Evolutionary conservation across 345 rosid genomes (phyloP).

Genomic region (Melaleuca quinquenervia): DNA sequence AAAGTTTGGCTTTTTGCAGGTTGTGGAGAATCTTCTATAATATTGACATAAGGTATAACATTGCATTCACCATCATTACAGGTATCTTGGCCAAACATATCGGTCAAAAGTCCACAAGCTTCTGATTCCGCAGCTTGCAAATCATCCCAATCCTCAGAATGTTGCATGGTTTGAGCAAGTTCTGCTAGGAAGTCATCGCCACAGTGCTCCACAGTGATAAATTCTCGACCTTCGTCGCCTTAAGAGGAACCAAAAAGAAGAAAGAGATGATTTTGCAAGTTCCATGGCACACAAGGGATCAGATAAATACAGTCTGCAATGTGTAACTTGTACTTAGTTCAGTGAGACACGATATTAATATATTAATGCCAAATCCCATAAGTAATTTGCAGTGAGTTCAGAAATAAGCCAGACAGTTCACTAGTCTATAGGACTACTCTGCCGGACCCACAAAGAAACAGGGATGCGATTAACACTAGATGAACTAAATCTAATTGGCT

Average conservation of each 20-base stretch:
- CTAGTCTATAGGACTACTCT: background rate
- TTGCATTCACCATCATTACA: background rate
- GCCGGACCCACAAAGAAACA: background rate
- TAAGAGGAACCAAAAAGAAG: background rate
- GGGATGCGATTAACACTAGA: background rate
- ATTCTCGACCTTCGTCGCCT: constrained; percentile 82
- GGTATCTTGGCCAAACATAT: constrained; percentile 32
- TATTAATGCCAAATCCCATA: background rate
- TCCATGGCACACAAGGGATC: background rate
- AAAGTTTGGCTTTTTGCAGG: constrained; percentile 17
- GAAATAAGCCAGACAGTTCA: background rate
- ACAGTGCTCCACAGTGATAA: constrained; percentile 67
- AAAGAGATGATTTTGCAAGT: background rate
- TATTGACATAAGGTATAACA: constrained; percentile 14
- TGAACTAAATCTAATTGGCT: background rate
- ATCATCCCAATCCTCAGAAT: constrained; percentile 89
- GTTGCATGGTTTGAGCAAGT: constrained; percentile 64
- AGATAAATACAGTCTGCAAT: background rate
- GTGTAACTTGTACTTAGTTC: background rate
- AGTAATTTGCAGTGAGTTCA: background rate
- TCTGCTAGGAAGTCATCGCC: constrained; percentile 84
- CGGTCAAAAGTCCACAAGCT: constrained; percentile 59
- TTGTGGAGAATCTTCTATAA: constrained; percentile 45
- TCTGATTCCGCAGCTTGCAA: constrained; percentile 52
- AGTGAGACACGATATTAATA: background rate